Evolutionary conservation across 2,329 filamentous ascomycete species (phyloP).

Genomic region (Dendryphion nanum): DNA sequence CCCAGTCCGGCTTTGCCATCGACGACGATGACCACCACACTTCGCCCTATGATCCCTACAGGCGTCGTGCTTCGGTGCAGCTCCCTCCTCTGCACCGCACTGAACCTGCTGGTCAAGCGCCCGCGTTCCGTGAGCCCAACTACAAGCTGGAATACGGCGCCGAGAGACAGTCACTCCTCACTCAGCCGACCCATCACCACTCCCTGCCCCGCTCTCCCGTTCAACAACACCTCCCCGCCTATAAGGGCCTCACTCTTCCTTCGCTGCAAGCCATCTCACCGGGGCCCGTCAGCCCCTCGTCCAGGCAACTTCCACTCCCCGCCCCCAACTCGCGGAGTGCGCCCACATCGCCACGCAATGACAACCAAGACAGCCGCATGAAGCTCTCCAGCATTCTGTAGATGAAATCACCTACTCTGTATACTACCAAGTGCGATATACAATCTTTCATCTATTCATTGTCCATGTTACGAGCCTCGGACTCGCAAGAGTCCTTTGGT

Average conservation of each 20-base stretch:
- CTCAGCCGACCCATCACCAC: conserved; percentile 31
- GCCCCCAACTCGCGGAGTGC: conserved; percentile 23
- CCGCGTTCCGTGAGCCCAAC: conserved; percentile 23
- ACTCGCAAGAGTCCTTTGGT: too few species aligned
- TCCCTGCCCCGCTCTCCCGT: conserved; percentile 28
- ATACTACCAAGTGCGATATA: too few species aligned
- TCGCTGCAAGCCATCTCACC: conserved; percentile 18
- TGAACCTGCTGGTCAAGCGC: conserved; percentile 16
- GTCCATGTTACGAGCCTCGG: too few species aligned
- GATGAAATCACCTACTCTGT: too few species aligned
- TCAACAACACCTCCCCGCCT: conserved; percentile 32
- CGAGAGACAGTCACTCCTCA: conserved; percentile 30
- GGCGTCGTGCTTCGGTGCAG: conserved; percentile 31
- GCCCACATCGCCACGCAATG: conserved; percentile 32
- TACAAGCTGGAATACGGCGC: conserved; percentile 12
- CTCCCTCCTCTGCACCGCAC: conserved; percentile 30
- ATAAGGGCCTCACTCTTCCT: conserved; percentile 21
- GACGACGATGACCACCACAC: conserved; percentile 34
- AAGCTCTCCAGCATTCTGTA: conserved; percentile 35
- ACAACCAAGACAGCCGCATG: conserved; percentile 28
- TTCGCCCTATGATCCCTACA: conserved; percentile 21
- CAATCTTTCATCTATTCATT: too few species aligned
- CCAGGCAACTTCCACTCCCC: conserved; percentile 32
- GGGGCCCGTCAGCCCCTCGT: conserved; percentile 23
- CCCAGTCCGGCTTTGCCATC: conserved; percentile 37